Percentiles rank a stretch among this genome's conserved stretches.
Conservation (phyloP, 192 early-diverging fungal species). For the Funneliformis geosporum region DNA sequence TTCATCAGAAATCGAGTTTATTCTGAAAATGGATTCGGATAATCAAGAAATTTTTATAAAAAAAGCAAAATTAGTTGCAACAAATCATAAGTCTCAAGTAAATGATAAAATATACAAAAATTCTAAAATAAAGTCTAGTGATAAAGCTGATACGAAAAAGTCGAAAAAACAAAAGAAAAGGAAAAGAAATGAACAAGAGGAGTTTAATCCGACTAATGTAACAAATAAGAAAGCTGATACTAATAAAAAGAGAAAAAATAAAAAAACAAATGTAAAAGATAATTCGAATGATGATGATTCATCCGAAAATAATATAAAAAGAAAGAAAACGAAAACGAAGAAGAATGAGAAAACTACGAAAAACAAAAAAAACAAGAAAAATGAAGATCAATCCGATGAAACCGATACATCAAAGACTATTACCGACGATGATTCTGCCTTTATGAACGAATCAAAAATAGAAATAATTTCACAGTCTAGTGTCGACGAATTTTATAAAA, state of each 20-base stretch:
- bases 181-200: not conserved
- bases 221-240: not conserved
- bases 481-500: not conserved
- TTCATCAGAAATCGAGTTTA: too few species aligned
- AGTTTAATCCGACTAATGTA: not conserved
- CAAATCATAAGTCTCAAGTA: not conserved
- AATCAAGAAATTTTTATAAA: too few species aligned
- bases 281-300: not conserved
- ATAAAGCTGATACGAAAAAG: not conserved
- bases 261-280: not conserved
- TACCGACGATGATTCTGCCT: not conserved
- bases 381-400: not conserved
- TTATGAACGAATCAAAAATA: not conserved
- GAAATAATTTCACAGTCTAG: not conserved
- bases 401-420: not conserved
- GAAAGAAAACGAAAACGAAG: not conserved
- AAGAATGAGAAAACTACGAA: not conserved
- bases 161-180: not conserved
- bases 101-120: not conserved
- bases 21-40: not conserved
- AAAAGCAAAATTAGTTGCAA: too few species aligned
- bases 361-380: not conserved
- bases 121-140: not conserved
- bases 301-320: not conserved
- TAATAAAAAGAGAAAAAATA: not conserved